Evolutionary conservation across 2,329 filamentous ascomycete genomes (phyloP).

Genomic region (Gremmenia infestans): DNA sequence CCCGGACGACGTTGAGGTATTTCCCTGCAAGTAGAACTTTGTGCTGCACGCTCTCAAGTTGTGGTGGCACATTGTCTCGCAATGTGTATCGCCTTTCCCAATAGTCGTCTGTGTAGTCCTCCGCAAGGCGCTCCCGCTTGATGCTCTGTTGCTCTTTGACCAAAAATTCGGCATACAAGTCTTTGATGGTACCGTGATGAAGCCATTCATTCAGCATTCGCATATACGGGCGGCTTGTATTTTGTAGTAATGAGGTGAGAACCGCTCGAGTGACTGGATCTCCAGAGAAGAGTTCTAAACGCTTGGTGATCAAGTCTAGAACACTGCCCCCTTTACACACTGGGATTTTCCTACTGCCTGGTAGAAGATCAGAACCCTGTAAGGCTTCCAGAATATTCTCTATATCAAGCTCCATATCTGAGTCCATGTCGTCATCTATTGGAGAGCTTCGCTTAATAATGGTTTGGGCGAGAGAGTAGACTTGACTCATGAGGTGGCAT

Average conservation of each 20-base stretch:
- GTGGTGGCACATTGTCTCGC: slow-evolving; percentile 86
- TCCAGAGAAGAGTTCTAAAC: slow-evolving; percentile 84
- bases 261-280: slow-evolving; percentile 83
- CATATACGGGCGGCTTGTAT: slow-evolving; percentile 94
- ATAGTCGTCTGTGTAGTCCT: slow-evolving; percentile 98
- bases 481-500: slow-evolving; percentile 82
- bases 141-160: slow-evolving; percentile 97
- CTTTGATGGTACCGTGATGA: slow-evolving; percentile 90
- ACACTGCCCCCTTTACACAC: slow-evolving; percentile 94
- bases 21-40: slow-evolving; percentile 95
- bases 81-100: slow-evolving; percentile 98
- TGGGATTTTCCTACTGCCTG: slow-evolving; percentile 76
- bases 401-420: slow-evolving; percentile 62
- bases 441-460: slow-evolving; percentile 83
- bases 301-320: slow-evolving; percentile 78
- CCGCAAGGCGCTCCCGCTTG: slow-evolving; percentile 79
- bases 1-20: slow-evolving; percentile 94
- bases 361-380: slow-evolving; percentile 75
- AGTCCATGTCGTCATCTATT: slow-evolving; percentile 72
- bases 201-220: slow-evolving; percentile 98
- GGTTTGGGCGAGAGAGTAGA: slow-evolving; percentile 84
- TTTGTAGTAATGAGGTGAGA: slow-evolving; percentile 74
- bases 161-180: slow-evolving; percentile 89
- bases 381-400: slow-evolving; percentile 91
- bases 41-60: slow-evolving; percentile 84